Evolutionary conservation across 2,329 filamentous ascomycete species (phyloP).

Genomic region (Cercospora canescens): DNA sequence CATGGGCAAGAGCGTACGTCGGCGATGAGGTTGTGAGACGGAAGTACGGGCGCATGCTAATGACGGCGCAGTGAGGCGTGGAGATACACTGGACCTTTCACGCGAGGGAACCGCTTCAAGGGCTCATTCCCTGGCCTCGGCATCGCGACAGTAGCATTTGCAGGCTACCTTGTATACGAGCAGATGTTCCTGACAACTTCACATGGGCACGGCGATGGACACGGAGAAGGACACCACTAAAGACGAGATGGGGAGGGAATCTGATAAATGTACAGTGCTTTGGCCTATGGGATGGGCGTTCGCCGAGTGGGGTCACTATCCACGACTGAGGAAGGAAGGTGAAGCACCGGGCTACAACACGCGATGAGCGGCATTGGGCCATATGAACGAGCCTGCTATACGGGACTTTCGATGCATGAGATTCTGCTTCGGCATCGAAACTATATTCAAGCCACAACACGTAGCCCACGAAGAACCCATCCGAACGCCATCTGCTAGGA

Average conservation of each 20-base stretch:
- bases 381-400: neutral
- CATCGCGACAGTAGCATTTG: constrained; percentile 88
- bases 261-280: constrained; percentile 18
- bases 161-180: constrained; percentile 86
- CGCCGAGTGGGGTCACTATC: neutral
- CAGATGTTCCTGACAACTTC: constrained; percentile 66
- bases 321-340: neutral
- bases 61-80: constrained; percentile 73
- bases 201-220: constrained; percentile 19
- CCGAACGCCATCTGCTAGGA: neutral
- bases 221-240: constrained; percentile 29
- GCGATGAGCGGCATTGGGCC: neutral
- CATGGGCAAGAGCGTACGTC: constrained; percentile 63
- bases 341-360: neutral
- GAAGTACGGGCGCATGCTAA: constrained; percentile 5
- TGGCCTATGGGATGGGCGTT: constrained; percentile 17
- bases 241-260: neutral
- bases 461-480: neutral
- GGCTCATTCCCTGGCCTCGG: constrained; percentile 85
- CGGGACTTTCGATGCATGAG: neutral
- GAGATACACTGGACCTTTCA: constrained; percentile 89
- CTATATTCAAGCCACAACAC: neutral
- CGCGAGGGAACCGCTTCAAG: constrained; percentile 86
- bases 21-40: neutral
- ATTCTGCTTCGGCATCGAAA: neutral